Percentiles rank a stretch among this genome's conserved stretches.
Conservation (phyloP, 179 eudicot species). For the Spinacia oleracea region DNA sequence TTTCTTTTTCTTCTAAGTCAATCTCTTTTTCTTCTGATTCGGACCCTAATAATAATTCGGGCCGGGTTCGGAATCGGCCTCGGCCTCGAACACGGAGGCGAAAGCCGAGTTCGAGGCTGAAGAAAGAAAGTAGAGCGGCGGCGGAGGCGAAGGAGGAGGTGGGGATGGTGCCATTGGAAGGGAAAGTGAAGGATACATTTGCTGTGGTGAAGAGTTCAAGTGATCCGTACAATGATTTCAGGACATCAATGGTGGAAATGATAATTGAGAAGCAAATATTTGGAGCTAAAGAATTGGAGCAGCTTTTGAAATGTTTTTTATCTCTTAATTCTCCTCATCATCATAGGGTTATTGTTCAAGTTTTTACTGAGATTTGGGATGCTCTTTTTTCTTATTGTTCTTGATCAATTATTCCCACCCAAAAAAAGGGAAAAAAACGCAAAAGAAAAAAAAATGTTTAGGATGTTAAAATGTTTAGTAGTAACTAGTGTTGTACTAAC, state of each 20-base stretch:
- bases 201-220: constrained; percentile 49
- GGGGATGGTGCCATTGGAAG: constrained; percentile 23
- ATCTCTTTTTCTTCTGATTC: constrained; percentile 34
- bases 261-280: constrained; percentile 48
- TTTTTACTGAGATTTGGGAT: constrained; percentile 47
- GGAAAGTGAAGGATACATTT: constrained; percentile 34
- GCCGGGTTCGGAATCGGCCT: not conserved
- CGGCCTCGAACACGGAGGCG: constrained; percentile 17
- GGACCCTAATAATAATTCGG: not conserved
- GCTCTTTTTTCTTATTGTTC: constrained; percentile 39
- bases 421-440: not conserved
- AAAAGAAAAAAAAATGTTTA: constrained; percentile 2
- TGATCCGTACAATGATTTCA: constrained; percentile 49
- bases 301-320: constrained; percentile 38
- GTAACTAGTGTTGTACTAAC: constrained; percentile 23
- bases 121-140: constrained; percentile 10
- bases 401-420: not conserved
- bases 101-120: constrained; percentile 15
- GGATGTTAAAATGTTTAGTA: constrained; percentile 15
- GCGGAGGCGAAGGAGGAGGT: constrained; percentile 11
- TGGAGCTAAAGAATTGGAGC: constrained; percentile 37
- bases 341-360: constrained; percentile 46
- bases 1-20: constrained; percentile 37
- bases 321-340: constrained; percentile 47
- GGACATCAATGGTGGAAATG: constrained; percentile 51